These are phyloP conservation scores for Phytophthora nicotianae DNA, from an alignment of 352 stramenopile species.

Conservation along the genomic window DNA sequence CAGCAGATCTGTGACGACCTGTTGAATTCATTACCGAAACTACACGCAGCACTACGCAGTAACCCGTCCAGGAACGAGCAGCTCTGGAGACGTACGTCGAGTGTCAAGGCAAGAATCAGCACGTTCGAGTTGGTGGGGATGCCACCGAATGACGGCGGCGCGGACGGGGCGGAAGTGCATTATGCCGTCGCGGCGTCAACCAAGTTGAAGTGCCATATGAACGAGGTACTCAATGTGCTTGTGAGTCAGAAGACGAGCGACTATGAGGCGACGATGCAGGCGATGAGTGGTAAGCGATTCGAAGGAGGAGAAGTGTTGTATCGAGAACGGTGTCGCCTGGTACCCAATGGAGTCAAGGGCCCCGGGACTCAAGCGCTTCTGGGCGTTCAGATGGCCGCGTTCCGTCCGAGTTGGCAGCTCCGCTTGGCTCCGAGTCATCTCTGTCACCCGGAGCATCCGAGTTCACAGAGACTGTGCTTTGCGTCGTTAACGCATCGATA, in stretches of 20 bases:
- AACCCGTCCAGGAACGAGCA: constrained; percentile 18
- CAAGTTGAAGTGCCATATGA: constrained; percentile 51
- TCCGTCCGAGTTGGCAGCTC: constrained; percentile 21
- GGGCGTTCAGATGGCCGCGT: constrained; percentile 27
- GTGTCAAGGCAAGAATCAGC: constrained; percentile 1
- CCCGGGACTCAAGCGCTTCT: constrained; percentile 22
- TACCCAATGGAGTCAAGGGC: neutral
- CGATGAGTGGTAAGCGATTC: constrained; percentile 41
- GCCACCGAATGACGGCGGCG: constrained; percentile 20
- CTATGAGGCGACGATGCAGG: constrained; percentile 44
- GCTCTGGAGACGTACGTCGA: constrained; percentile 40
- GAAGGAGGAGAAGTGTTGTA: constrained; percentile 42
- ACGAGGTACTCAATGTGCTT: constrained; percentile 59
- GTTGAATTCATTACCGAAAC: constrained; percentile 32
- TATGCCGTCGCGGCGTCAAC: constrained; percentile 45
- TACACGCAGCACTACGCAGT: constrained; percentile 36
- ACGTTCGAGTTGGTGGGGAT: constrained; percentile 46
- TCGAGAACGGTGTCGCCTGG: constrained; percentile 37
- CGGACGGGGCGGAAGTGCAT: constrained; percentile 34
- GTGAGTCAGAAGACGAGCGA: constrained; percentile 37
- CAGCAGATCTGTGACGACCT: constrained; percentile 41
- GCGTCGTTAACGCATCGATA: constrained; percentile 51
- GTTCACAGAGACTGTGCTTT: constrained; percentile 47
- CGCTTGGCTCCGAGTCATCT: constrained; percentile 15
- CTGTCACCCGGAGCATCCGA: constrained; percentile 24